These are phyloP conservation scores for Apiotrichum siamense DNA, from an alignment of 1,284 basidiomycete genomes.

Conservation along the genomic window DNA sequence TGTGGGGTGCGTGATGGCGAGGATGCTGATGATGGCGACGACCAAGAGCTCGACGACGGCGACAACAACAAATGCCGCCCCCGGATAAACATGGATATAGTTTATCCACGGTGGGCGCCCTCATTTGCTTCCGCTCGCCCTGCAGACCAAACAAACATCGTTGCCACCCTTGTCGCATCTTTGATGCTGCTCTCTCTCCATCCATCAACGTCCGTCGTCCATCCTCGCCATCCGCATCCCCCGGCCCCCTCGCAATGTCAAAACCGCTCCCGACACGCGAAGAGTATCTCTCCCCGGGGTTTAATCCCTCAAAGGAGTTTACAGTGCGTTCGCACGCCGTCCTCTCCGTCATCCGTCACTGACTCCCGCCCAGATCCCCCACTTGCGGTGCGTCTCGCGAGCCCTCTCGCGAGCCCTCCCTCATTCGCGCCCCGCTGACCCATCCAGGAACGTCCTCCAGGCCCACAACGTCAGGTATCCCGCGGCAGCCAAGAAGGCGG, in stretches of 20 bases:
- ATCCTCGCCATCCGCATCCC: constrained; percentile 4
- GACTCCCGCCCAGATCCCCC: constrained; percentile 35
- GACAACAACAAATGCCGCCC: too few relatives aligned
- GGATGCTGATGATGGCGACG: too few relatives aligned
- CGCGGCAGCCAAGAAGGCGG: constrained; percentile 74
- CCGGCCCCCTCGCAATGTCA: constrained; percentile 19
- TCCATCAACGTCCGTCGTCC: too few relatives aligned
- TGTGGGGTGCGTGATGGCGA: too few relatives aligned
- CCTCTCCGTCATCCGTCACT: background rate
- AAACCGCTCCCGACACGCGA: constrained; percentile 36
- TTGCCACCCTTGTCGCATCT: too few relatives aligned
- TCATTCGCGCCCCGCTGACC: background rate
- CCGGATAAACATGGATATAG: too few relatives aligned
- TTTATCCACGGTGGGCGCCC: too few relatives aligned
- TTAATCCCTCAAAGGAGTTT: constrained; percentile 69
- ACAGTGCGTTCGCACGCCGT: constrained; percentile 43
- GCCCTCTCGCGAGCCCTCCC: background rate
- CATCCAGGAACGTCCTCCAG: constrained; percentile 12
- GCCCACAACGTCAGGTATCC: constrained; percentile 74
- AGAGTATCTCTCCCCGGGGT: constrained; percentile 71
- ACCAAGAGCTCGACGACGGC: too few relatives aligned
- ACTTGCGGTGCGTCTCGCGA: constrained; percentile 34
- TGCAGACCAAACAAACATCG: too few relatives aligned
- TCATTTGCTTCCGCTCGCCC: too few relatives aligned
- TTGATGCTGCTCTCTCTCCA: background rate